Evolutionary conservation across 2,329 filamentous ascomycete species (phyloP).

Genomic region (Cordyceps farinosa): DNA sequence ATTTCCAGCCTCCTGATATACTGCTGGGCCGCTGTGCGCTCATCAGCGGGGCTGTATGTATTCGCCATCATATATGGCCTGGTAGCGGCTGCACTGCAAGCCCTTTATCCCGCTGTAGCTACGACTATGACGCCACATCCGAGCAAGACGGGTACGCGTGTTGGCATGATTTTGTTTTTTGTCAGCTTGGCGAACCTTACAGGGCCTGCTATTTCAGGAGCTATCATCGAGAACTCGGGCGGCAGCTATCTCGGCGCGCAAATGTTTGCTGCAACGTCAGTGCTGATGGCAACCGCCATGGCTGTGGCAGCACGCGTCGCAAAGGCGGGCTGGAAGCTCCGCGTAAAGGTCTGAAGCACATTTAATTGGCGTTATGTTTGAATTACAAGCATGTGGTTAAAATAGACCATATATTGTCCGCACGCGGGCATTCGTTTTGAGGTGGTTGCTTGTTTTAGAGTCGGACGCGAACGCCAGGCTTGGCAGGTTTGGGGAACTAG

Average conservation of each 20-base stretch:
- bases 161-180: constrained; percentile 35
- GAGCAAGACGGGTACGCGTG: constrained; percentile 30
- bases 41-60: constrained; percentile 25
- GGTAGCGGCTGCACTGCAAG: constrained; percentile 46
- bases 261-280: constrained; percentile 49
- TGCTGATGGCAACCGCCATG: constrained; percentile 49
- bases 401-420: background rate
- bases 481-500: too few species aligned
- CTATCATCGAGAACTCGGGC: constrained; percentile 16
- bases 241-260: constrained; percentile 31
- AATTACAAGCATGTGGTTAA: background rate
- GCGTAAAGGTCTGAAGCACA: constrained; percentile 7
- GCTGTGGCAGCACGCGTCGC: constrained; percentile 45
- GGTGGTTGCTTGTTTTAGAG: too few species aligned
- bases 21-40: constrained; percentile 29
- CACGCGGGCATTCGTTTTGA: too few species aligned
- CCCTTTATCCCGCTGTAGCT: constrained; percentile 48
- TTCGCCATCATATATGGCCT: constrained; percentile 46
- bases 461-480: too few species aligned
- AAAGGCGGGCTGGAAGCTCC: constrained; percentile 24
- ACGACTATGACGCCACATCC: constrained; percentile 38
- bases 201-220: constrained; percentile 28
- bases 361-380: background rate
- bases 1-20: constrained; percentile 26
- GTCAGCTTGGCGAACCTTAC: constrained; percentile 30